phyloP scores from a whole-genome alignment of 108 stramenopile species.

The Schizochytrium sp. region DNA sequence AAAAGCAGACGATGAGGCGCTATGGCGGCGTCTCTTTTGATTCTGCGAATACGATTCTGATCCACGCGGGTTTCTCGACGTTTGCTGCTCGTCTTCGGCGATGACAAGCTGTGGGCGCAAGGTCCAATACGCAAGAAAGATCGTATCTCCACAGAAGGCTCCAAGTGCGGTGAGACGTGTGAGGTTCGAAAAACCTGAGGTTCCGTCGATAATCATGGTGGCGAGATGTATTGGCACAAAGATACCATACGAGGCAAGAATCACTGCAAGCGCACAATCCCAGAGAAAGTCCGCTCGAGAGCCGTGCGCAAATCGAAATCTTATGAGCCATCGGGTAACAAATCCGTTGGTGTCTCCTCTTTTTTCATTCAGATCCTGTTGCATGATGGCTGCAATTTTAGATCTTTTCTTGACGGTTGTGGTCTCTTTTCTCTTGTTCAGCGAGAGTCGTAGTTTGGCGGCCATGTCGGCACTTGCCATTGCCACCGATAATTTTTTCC shows the following conservation, averaged over 20 bases:
- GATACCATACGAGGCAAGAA: neutral
- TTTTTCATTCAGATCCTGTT: neutral
- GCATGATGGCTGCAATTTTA: neutral
- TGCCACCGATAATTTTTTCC: no score
- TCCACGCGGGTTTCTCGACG: neutral
- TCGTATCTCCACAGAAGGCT: neutral
- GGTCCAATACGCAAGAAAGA: neutral
- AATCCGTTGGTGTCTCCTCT: neutral
- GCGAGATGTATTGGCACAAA: no score
- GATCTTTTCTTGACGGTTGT: neutral
- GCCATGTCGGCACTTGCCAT: neutral
- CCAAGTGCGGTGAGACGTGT: neutral
- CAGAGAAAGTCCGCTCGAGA: neutral
- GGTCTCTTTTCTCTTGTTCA: neutral
- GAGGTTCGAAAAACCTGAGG: neutral
- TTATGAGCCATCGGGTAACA: neutral
- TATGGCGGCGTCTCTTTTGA: neutral
- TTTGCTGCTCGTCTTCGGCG: neutral
- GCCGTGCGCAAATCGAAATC: neutral
- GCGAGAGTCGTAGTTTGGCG: neutral
- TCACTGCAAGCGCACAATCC: neutral
- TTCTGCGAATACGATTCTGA: neutral
- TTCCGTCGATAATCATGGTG: neutral
- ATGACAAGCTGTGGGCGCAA: neutral
- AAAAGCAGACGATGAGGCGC: neutral